Base-by-base conservation (phyloP, 2,329 filamentous ascomycete genomes). In the Xylaria sp. region DNA sequence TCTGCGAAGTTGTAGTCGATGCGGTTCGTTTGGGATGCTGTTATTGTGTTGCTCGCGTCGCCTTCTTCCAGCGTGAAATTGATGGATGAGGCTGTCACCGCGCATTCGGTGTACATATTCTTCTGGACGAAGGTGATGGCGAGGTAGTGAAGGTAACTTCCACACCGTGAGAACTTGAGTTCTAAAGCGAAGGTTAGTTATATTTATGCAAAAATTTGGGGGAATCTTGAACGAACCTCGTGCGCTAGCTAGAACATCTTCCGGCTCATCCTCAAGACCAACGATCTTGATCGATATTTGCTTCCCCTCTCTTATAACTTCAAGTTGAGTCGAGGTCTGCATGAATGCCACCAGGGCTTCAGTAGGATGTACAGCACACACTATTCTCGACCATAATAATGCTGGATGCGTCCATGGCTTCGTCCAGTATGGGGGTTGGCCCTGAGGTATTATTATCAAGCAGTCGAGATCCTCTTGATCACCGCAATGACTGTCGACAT, bases 131-230 rank as follows among this genome's bases (percentile, higher is more conserved):
- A 70, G 7, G 18, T 7, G 3, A 70, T 61, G 0, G 49, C 25
- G 25, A 67, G 60, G 23, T n/a, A 59, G 49, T 67, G n/a, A 2
- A 70, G 20, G 28, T 61, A 48, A 2, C 43, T 67, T 10, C 64
- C 64, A 20, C 59, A 64, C 1, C 7, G 52, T 1, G 68, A 70
- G 25, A 70, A 70, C 8, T 46, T 48, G 8, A 70, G 54, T 49
- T 70, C 68, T 70, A 7, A 1, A 25, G 10, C 33, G n/a, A 23
- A 2, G 12, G 20, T 25, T 25, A 67, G 64, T 55, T n/a, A 62
- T 20, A 6, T 18, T 3, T n/a, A 15, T 36, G 23, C 13, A 20
- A n/a, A 13, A 13, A 23, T 3, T 33, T 13, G 2, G 2, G 41
- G n/a, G 20, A 13, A 25, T 28, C 13, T 20, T 33, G 3, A 41